Percentiles rank a stretch among this genome's conserved stretches.
Conservation (phyloP, 2,329 filamentous ascomycete genomes). For the Trichophyton verrucosum region DNA sequence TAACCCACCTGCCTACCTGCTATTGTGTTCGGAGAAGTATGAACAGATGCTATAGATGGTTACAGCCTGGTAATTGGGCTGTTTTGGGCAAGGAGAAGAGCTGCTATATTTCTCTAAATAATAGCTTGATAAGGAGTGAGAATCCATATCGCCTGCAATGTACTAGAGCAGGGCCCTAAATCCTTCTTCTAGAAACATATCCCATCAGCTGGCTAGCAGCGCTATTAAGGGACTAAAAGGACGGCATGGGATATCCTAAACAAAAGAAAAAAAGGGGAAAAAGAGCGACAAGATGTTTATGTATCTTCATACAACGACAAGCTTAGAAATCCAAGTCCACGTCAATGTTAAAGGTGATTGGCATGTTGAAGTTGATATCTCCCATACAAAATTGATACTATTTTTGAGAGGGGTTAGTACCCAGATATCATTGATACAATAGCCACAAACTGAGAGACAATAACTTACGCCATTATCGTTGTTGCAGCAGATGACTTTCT, state of each 20-base stretch:
- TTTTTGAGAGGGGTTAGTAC: neutral
- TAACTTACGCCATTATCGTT: neutral
- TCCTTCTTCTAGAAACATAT: neutral
- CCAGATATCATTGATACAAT: neutral
- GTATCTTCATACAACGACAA: neutral
- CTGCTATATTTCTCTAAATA: neutral
- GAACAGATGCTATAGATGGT: no score
- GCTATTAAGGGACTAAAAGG: neutral
- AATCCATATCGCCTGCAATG: neutral
- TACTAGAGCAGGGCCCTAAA: neutral
- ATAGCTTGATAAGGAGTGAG: neutral
- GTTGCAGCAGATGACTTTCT: slow-evolving; percentile 1
- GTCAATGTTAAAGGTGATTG: slow-evolving; percentile 11
- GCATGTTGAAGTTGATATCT: slow-evolving; percentile 14
- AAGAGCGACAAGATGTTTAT: neutral
- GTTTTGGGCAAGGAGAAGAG: neutral
- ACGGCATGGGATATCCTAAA: neutral
- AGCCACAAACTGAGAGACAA: neutral
- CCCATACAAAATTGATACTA: slow-evolving; percentile 14
- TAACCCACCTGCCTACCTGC: neutral
- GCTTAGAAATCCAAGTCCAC: slow-evolving; percentile 5
- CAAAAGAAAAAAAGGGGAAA: neutral
- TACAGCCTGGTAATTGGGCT: neutral
- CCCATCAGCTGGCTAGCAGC: no score
- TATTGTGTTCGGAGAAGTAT: neutral